Evolutionary conservation across 2,329 filamentous ascomycete genomes (phyloP).

Genomic region (Pyrenochaeta sp.): DNA sequence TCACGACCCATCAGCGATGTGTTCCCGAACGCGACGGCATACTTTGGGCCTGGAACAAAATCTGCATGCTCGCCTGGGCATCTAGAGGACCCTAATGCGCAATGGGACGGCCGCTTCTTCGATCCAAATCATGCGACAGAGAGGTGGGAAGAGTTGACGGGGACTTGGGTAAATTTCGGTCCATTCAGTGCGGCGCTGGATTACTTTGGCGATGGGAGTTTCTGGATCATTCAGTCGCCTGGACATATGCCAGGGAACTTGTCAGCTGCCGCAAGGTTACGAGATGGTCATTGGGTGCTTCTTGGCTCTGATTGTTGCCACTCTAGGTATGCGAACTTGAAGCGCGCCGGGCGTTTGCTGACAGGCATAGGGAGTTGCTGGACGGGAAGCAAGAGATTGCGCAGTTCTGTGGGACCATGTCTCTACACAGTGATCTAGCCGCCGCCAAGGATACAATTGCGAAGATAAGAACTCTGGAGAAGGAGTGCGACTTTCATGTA

Average conservation of each 20-base stretch:
- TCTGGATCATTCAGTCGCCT: constrained; percentile 50
- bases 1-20: constrained; percentile 37
- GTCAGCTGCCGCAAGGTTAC: constrained; percentile 37
- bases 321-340: constrained; percentile 31
- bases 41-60: constrained; percentile 42
- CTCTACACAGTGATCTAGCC: constrained; percentile 37
- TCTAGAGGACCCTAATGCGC: constrained; percentile 29
- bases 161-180: constrained; percentile 44
- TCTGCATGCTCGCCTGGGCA: constrained; percentile 42
- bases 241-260: constrained; percentile 53
- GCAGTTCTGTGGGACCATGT: constrained; percentile 35
- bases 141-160: constrained; percentile 35
- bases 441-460: constrained; percentile 39
- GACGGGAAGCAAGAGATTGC: constrained; percentile 39
- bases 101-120: constrained; percentile 48
- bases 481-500: constrained; percentile 32
- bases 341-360: background rate
- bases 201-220: constrained; percentile 51
- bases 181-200: constrained; percentile 48
- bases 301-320: constrained; percentile 47
- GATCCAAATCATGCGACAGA: constrained; percentile 41
- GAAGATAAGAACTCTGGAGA: constrained; percentile 36
- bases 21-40: constrained; percentile 42
- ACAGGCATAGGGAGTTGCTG: constrained; percentile 33
- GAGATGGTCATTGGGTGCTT: constrained; percentile 41